phyloP scores from a whole-genome alignment of 345 rosid genomes.

The Populus alba region DNA sequence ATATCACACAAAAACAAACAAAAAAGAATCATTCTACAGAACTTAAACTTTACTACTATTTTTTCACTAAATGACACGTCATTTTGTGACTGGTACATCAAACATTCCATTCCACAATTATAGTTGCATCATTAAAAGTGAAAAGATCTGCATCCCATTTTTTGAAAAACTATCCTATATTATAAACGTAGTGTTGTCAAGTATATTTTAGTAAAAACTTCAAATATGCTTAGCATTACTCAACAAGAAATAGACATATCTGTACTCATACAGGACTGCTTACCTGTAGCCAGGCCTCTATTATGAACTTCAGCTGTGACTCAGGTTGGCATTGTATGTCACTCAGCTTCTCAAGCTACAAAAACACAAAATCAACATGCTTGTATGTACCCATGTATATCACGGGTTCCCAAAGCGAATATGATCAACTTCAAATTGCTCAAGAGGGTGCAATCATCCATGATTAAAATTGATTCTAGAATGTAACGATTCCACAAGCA shows the following conservation, averaged over 20 bases:
- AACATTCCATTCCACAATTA: neutral
- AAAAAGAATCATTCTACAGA: neutral
- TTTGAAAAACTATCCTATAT: neutral
- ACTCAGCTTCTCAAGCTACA: slow-evolving; percentile 38
- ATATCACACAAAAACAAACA: neutral
- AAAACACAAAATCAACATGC: neutral
- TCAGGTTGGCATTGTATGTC: slow-evolving; percentile 36
- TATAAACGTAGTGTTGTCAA: neutral
- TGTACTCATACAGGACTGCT: neutral
- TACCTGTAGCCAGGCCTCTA: slow-evolving; percentile 40
- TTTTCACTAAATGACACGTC: neutral
- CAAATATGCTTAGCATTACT: neutral
- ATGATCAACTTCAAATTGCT: neutral
- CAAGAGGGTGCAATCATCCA: neutral
- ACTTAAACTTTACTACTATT: neutral
- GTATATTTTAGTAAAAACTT: neutral
- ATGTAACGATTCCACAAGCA: neutral
- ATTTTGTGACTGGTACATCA: neutral
- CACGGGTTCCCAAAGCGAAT: neutral
- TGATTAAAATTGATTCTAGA: neutral
- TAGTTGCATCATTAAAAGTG: neutral
- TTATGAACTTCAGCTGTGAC: slow-evolving; percentile 34
- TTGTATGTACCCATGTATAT: neutral
- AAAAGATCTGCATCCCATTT: neutral
- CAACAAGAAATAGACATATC: neutral